Evolutionary conservation across 192 early-diverging fungal genomes (phyloP), one percentile per base, ranked within the genome.

Genomic region (Coemansia sp.): DNA sequence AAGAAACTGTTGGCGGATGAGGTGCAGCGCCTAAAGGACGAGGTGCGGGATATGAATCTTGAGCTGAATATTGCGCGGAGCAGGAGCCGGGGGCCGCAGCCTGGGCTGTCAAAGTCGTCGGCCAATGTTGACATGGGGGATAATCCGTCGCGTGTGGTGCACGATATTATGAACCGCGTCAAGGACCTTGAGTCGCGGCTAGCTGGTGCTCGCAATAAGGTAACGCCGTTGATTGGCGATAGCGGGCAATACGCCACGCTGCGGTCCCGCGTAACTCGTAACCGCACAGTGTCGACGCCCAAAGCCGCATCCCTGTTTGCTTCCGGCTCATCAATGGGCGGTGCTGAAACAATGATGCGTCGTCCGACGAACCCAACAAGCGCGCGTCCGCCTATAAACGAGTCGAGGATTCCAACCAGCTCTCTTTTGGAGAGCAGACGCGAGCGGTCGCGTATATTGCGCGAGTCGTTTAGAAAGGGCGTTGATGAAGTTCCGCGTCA

Each of bases 151-250:
- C 82, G 83, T 29, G 82, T 88, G 70, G 86, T 90, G 8, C 88
- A 90, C 59, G 87, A 91, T 29, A 91, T 92, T 73, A 89, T 92
- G 59, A 83, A 86, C 26, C 78, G 89, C 18, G 89, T 91, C 49
- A 90, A 86, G 82, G 89, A 85, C 43, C 66, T 92, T 59, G 91
- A 92, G 72, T 78, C 88, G 9, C 85, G 91, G 27, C 71, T 92
- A 37, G 85, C 85, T 4, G 88, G 88, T 19, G 88, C 88, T 39
- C 88, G 91, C 13, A 88, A 85, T 16, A 81, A 90, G 54, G 89
- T 92, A 49, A 88, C 89, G 3, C 89, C 91, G 29, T 52, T 92
- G 41, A 62, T 92, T 29, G 84, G 62, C 27, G 49, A 68, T 10
- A 68, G 65, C 41, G 64, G 68, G 54, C 71, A 80, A 57, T 80